These are phyloP conservation scores for Vanderwaltozyma verrucispora DNA, from an alignment of 805 yeast genomes.

Conservation along the genomic window DNA sequence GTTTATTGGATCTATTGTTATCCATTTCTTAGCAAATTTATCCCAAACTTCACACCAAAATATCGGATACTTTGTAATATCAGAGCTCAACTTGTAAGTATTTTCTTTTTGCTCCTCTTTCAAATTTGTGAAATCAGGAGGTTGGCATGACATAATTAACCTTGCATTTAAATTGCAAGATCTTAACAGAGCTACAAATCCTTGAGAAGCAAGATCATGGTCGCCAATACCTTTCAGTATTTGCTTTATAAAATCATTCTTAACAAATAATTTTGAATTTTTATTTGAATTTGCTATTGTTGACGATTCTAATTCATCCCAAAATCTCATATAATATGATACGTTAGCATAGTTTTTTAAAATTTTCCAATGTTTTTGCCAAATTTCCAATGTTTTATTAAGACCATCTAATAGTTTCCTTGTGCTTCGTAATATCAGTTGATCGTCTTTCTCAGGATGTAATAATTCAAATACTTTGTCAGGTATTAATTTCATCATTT, in stretches of 20 bases:
- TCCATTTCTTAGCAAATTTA: conserved; percentile 56
- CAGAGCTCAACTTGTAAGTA: not conserved
- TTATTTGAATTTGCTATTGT: conserved; percentile 4
- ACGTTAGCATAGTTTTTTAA: conserved; percentile 23
- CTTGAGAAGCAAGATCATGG: conserved; percentile 75
- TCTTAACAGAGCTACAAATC: conserved; percentile 68
- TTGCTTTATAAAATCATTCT: conserved; percentile 34
- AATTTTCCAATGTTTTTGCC: conserved; percentile 47
- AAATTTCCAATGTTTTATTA: conserved; percentile 52
- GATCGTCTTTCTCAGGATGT: conserved; percentile 34
- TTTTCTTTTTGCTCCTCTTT: conserved; percentile 5
- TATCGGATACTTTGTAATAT: conserved; percentile 43
- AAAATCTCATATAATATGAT: conserved; percentile 36
- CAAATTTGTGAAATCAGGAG: conserved; percentile 65
- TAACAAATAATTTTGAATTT: conserved; percentile 24
- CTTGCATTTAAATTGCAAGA: conserved; percentile 64
- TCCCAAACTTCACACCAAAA: conserved; percentile 97
- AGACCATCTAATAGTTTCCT: conserved; percentile 69
- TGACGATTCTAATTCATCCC: conserved; percentile 34
- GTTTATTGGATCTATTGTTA: conserved; percentile 76
- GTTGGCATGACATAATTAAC: conserved; percentile 74
- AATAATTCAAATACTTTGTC: conserved; percentile 36
- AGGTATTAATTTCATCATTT: conserved; percentile 40
- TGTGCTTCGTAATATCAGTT: conserved; percentile 36
- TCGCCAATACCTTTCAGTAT: conserved; percentile 50